A percentile compares a stretch with the other conserved stretches of the same genome.
Evolutionary conservation across 495 filamentous ascomycete species (phyloP).

Genomic region (Podospora australis): DNA sequence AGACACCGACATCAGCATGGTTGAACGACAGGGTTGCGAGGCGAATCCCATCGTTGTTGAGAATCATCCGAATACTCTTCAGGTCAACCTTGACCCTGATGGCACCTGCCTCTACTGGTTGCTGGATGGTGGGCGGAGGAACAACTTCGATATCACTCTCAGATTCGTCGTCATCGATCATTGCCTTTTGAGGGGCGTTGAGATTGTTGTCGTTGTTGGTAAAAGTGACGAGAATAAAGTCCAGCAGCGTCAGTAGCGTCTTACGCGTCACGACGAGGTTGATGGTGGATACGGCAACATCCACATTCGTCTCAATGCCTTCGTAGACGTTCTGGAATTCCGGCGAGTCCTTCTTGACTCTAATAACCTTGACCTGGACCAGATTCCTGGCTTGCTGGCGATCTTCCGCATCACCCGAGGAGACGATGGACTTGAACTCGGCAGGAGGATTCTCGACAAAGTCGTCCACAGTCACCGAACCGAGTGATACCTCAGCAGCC

Average conservation of each 20-base stretch:
- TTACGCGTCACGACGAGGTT: slow-evolving; percentile 90
- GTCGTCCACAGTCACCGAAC: slow-evolving; percentile 86
- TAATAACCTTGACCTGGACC: slow-evolving; percentile 79
- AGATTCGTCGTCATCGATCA: slow-evolving; percentile 31
- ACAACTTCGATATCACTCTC: slow-evolving; percentile 32
- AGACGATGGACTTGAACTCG: slow-evolving; percentile 94
- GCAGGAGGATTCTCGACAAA: slow-evolving; percentile 83
- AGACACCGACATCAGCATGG: slow-evolving; percentile 84
- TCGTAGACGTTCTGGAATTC: slow-evolving; percentile 89
- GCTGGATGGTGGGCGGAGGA: slow-evolving; percentile 24
- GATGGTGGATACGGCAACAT: slow-evolving; percentile 89
- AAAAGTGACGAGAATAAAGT: slow-evolving; percentile 94
- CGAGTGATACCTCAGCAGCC: slow-evolving; percentile 80
- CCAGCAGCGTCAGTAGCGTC: slow-evolving; percentile 87
- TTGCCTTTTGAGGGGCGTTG: slow-evolving; percentile 25
- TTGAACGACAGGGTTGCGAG: slow-evolving; percentile 88
- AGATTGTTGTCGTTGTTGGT: slow-evolving; percentile 53
- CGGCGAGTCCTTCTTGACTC: slow-evolving; percentile 84
- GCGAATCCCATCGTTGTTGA: slow-evolving; percentile 97
- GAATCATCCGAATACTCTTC: slow-evolving; percentile 84
- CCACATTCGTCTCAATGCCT: slow-evolving; percentile 85
- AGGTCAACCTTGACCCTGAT: slow-evolving; percentile 80
- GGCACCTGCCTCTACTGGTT: slow-evolving; percentile 32
- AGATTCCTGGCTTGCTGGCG: slow-evolving; percentile 66
- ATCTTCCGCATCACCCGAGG: slow-evolving; percentile 72